phyloP scores from a whole-genome alignment of 768 basidiomycete species.

The Boletus vinaceobasis region DNA sequence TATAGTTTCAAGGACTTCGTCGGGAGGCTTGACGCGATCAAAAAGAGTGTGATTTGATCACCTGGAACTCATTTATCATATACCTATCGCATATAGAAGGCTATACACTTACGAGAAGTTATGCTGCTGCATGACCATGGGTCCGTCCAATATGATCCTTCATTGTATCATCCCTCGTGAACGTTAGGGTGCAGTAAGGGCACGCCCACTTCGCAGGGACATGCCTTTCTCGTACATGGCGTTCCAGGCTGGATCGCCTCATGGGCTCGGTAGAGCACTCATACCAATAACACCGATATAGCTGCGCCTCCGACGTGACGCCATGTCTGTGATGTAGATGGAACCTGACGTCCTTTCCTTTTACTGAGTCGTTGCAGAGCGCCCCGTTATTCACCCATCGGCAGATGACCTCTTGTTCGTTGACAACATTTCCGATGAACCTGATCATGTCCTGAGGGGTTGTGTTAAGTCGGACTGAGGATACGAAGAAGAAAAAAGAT shows the following conservation, averaged over 20 bases:
- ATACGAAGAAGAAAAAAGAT: neutral
- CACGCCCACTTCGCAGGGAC: slow-evolving; percentile 13
- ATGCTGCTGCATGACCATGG: neutral
- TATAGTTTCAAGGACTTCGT: neutral
- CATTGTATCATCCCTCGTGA: slow-evolving; percentile 5
- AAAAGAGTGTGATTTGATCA: neutral
- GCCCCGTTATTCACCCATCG: neutral
- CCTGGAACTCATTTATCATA: neutral
- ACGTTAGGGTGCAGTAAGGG: neutral
- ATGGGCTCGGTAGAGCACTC: neutral
- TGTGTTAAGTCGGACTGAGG: neutral
- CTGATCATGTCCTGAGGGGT: neutral
- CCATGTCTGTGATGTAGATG: slow-evolving; percentile 8
- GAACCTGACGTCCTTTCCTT: neutral
- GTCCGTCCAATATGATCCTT: neutral
- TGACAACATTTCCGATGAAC: slow-evolving; percentile 2
- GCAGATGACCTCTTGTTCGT: neutral
- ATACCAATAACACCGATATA: slow-evolving; percentile 10
- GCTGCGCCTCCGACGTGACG: neutral
- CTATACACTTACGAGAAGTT: neutral
- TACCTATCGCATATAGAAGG: neutral
- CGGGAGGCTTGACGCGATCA: neutral
- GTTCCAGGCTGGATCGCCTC: slow-evolving; percentile 6
- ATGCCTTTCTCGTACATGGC: slow-evolving; percentile 12
- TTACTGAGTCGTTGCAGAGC: neutral